Conservation (phyloP, 2,329 filamentous ascomycete genomes). For the Colletotrichum filicis region DNA sequence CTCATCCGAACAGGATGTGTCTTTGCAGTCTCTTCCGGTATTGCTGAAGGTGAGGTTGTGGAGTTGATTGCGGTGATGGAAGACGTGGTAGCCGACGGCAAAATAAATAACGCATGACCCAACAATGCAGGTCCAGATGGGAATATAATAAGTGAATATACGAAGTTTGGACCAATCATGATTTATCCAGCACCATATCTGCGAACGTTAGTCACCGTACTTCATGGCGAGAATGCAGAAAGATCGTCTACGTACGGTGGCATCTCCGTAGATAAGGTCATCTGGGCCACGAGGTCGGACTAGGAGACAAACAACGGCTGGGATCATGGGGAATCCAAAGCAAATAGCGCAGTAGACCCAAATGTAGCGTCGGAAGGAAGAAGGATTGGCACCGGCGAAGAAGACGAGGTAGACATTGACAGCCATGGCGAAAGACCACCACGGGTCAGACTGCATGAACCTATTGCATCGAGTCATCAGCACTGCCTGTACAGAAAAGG, state of each 20-base stretch:
- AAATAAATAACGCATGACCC: conserved; percentile 66
- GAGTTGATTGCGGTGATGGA: conserved; percentile 66
- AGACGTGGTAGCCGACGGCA: conserved; percentile 69
- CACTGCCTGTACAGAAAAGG: neutral
- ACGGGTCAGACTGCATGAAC: conserved; percentile 81
- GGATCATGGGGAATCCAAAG: conserved; percentile 77
- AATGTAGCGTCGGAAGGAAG: conserved; percentile 77
- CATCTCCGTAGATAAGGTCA: conserved; percentile 61
- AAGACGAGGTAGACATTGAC: conserved; percentile 81
- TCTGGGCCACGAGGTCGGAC: conserved; percentile 44
- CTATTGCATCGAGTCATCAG: conserved; percentile 50
- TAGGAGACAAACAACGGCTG: conserved; percentile 73
- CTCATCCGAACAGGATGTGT: conserved; percentile 41
- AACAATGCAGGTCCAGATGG: conserved; percentile 69
- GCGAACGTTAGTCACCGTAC: neutral
- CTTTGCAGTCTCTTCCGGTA: conserved; percentile 48
- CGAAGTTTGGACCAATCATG: conserved; percentile 64
- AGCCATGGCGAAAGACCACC: conserved; percentile 86
- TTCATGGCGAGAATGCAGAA: neutral
- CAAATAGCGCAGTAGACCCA: conserved; percentile 77
- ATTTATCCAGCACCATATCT: conserved; percentile 74
- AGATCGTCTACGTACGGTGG: conserved; percentile 56
- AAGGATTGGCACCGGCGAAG: conserved; percentile 68
- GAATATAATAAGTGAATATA: conserved; percentile 71
- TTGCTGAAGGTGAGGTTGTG: conserved; percentile 64